Evolutionary conservation across 805 yeast genomes (phyloP), one percentile per base, ranked within the genome.

Genomic region (Candida khao-thaluensis): DNA sequence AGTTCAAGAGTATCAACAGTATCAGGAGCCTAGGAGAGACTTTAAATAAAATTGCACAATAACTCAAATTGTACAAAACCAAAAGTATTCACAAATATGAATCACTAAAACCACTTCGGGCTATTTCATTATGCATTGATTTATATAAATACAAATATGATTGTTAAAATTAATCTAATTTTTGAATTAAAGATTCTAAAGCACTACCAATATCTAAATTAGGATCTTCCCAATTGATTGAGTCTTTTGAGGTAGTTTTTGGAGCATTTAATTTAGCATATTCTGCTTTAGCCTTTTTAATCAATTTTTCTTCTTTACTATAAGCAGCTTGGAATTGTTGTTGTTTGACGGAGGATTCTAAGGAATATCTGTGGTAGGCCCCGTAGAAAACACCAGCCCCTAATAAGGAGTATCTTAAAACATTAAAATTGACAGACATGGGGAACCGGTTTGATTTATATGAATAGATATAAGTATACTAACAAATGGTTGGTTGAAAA

Each of bases 311-410:
- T 64, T 86, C 79, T 50, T 77, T 70, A 47, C 77, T 72, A 65
- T 71, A 85, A 43, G 77, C 79, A 30, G 69, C 70, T 39, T 70
- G 69, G 54, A 79, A 85, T 39, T 72, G 77, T 57, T 76, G 70
- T 60, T 75, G 73, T 33, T 63, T 68, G 44, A 83, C 89, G 40
- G 74, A 72, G 17, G 77, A 55, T 54, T 81, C 80, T 54, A 88
- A 74, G 38, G 74, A 64, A 59, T 77, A 70, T 66, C 95, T 85
- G 74, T 88, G 95, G 64, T 76, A 76, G 49, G 88, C 85, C 54
- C 99, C 99, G 69, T 86, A 87, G 46, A 79, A 74, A 43, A 90
- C 72, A 65, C 99, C 99, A 52, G 87, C 79, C 39, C 85, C 91
- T 52, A 91, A 77, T 40, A 95, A 83, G 52, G 95, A 73, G 82